Evolutionary conservation across 306 rosid species (phyloP).

Genomic region (Nissolia schottii): DNA sequence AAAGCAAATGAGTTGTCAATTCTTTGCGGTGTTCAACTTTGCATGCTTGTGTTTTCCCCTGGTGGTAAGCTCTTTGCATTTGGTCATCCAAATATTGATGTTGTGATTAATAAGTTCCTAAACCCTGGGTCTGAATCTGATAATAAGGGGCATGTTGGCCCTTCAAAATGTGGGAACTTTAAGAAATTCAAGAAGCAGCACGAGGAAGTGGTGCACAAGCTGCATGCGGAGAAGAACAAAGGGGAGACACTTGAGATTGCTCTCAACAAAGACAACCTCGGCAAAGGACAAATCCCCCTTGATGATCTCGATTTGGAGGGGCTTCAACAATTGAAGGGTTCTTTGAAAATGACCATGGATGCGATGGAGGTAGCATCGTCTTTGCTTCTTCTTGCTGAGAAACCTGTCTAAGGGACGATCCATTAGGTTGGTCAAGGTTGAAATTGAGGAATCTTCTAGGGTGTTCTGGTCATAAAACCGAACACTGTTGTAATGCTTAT

Average conservation of each 20-base stretch:
- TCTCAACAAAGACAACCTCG: neutral
- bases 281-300: neutral
- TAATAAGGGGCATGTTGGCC: conserved; percentile 12
- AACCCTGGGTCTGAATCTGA: conserved; percentile 10
- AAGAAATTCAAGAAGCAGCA: conserved; percentile 27
- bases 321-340: conserved; percentile 22
- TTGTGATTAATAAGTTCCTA: conserved; percentile 30
- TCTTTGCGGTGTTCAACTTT: conserved; percentile 45
- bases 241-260: conserved; percentile 24
- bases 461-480: too few species aligned
- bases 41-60: conserved; percentile 42
- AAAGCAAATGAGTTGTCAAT: conserved; percentile 55
- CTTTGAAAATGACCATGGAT: neutral
- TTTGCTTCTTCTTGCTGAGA: neutral
- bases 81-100: conserved; percentile 46
- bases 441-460: too few species aligned
- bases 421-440: neutral
- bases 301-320: conserved; percentile 22
- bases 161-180: conserved; percentile 2
- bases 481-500: too few species aligned
- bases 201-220: conserved; percentile 9
- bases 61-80: conserved; percentile 51
- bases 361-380: conserved; percentile 12
- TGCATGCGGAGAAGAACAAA: conserved; percentile 34
- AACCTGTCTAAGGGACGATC: neutral